Evolutionary conservation across 192 early-diverging fungal species (phyloP).

Genomic region (Gonapodya prolifera): DNA sequence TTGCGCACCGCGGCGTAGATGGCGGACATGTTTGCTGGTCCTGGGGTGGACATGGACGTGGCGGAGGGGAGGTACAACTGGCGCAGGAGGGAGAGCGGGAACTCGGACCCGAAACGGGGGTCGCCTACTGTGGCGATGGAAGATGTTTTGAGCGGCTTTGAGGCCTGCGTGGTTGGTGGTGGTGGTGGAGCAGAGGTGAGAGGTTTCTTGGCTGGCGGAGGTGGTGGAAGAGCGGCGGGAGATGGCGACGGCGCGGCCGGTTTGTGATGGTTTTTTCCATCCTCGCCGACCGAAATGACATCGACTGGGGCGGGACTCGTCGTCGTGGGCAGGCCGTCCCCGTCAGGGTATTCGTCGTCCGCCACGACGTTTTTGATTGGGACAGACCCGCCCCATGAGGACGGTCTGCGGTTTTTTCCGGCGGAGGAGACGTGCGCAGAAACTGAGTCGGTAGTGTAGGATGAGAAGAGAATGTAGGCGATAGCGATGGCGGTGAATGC

Average conservation of each 20-base stretch:
- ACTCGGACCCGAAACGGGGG: not conserved
- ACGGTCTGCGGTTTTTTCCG: not conserved
- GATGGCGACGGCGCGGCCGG: not conserved
- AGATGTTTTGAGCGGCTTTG: not conserved
- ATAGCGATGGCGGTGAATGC: not conserved
- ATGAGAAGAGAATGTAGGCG: not conserved
- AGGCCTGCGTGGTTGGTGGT: not conserved
- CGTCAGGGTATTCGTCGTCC: not conserved
- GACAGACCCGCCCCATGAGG: not conserved
- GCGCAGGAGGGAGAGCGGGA: not conserved
- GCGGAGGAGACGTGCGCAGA: not conserved
- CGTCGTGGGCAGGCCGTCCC: not conserved
- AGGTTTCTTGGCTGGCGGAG: not conserved
- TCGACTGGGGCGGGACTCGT: not conserved
- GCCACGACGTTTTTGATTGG: not conserved
- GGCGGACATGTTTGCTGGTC: not conserved
- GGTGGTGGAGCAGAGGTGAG: not conserved
- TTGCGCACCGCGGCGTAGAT: slow-evolving; percentile 36
- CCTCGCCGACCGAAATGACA: not conserved
- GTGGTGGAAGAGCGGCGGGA: not conserved
- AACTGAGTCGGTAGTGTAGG: not conserved
- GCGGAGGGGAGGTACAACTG: not conserved
- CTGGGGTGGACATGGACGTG: not conserved
- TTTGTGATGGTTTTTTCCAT: not conserved
- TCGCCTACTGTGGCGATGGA: not conserved